Percentiles rank a stretch among this genome's conserved stretches.
phyloP scores from a whole-genome alignment of 345 rosid species.

The Eucalyptus brandiana region DNA sequence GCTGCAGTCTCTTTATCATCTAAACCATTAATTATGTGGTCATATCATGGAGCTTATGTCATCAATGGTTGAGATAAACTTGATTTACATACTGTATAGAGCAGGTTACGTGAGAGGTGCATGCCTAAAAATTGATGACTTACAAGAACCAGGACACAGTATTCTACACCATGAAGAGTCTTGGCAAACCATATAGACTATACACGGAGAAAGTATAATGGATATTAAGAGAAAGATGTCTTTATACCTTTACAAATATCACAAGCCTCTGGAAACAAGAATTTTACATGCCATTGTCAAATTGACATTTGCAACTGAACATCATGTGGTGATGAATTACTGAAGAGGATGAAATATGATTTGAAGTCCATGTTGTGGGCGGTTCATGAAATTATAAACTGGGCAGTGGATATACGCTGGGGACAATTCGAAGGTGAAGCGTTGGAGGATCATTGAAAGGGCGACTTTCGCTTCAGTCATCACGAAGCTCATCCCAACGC shows the following conservation, averaged over 20 bases:
- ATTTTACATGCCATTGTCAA: not conserved
- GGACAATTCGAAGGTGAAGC: slow-evolving; percentile 13
- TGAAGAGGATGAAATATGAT: slow-evolving; percentile 1
- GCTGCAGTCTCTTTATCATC: not conserved
- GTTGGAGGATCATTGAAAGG: slow-evolving; percentile 28
- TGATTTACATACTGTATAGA: not conserved
- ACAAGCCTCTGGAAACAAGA: not conserved
- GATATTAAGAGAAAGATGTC: not conserved
- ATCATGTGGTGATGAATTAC: not conserved
- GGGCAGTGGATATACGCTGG: slow-evolving; percentile 27
- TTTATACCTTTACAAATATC: not conserved
- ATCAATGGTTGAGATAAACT: not conserved
- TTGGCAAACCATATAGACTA: not conserved
- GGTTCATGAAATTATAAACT: not conserved
- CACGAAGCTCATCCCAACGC: slow-evolving; percentile 26
- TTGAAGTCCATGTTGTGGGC: slow-evolving; percentile 19
- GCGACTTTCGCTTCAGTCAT: slow-evolving; percentile 13
- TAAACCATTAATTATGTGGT: not conserved
- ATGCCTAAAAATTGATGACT: not conserved
- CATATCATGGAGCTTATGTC: not conserved
- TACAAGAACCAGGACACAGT: not conserved
- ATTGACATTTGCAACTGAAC: not conserved
- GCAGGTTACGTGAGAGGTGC: not conserved
- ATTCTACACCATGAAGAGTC: not conserved
- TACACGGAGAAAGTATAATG: not conserved